A percentile compares a stretch with the other conserved stretches of the same genome.
Conservation (phyloP, 148 eudicot species). For the Vaccinium vitisidaea region DNA sequence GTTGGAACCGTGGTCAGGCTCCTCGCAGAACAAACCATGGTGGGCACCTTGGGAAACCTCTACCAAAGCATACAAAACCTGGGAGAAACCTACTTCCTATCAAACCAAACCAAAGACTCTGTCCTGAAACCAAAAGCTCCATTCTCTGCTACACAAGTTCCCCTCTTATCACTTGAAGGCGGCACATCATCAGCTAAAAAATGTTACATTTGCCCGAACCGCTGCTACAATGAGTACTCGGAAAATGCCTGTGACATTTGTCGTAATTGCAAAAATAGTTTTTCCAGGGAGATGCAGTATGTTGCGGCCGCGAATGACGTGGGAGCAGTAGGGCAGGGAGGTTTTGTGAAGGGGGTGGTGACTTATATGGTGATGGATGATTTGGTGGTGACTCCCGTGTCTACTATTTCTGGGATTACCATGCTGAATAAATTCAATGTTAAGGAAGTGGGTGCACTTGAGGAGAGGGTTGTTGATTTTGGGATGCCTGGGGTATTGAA, state of each 20-base stretch:
- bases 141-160: background rate
- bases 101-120: background rate
- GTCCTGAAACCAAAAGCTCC: background rate
- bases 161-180: constrained; percentile 15
- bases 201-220: background rate
- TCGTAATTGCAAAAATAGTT: constrained; percentile 28
- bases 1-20: constrained; percentile 11
- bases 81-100: background rate
- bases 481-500: background rate
- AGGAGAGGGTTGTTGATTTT: background rate
- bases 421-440: background rate
- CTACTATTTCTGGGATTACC: background rate
- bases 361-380: constrained; percentile 37
- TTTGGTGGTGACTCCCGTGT: background rate
- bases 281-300: too few species aligned
- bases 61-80: constrained; percentile 15
- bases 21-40: background rate
- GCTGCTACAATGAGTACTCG: too few species aligned
- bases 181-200: constrained; percentile 22
- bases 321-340: background rate
- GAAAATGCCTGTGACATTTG: background rate
- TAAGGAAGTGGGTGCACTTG: background rate
- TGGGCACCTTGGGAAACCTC: background rate
- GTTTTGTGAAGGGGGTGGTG: constrained; percentile 19
- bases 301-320: background rate